A percentile compares a stretch with the other conserved stretches of the same genome.
These are phyloP conservation scores for Butyriboletus appendiculatus DNA, from an alignment of 1,284 basidiomycete species.

Conservation along the genomic window DNA sequence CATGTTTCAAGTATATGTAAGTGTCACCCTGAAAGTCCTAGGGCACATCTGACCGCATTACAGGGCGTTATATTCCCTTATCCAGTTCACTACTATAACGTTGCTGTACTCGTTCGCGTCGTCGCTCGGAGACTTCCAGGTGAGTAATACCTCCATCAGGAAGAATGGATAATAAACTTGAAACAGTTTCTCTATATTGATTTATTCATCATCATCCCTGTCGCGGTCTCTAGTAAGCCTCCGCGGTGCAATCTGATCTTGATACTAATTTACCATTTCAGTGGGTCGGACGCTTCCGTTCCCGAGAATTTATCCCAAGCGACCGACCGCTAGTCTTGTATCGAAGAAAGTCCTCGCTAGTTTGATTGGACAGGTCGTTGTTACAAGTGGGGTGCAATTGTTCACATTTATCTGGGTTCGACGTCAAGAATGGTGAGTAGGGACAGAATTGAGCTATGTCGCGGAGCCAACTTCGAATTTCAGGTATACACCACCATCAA, in stretches of 20 bases:
- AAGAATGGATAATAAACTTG: slow-evolving; percentile 8
- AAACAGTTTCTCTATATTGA: slow-evolving; percentile 94
- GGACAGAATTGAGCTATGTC: not conserved
- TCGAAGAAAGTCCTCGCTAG: slow-evolving; percentile 95
- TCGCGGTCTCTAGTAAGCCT: slow-evolving; percentile 88
- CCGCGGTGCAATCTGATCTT: not conserved
- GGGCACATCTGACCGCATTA: slow-evolving; percentile 10
- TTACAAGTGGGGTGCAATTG: slow-evolving; percentile 84
- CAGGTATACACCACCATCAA: slow-evolving; percentile 65
- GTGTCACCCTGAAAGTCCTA: slow-evolving; percentile 31
- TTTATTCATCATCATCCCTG: slow-evolving; percentile 95
- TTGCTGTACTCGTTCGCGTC: slow-evolving; percentile 96
- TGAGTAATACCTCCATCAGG: slow-evolving; percentile 34
- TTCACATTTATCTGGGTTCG: slow-evolving; percentile 92
- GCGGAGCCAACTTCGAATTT: slow-evolving; percentile 1
- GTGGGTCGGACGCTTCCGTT: slow-evolving; percentile 96
- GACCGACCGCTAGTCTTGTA: slow-evolving; percentile 95
- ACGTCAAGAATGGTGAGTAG: slow-evolving; percentile 72
- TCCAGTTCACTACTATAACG: slow-evolving; percentile 89
- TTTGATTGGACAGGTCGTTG: slow-evolving; percentile 90
- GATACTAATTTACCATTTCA: slow-evolving; percentile 35
- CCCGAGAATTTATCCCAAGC: slow-evolving; percentile 83
- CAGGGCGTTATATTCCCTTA: slow-evolving; percentile 89
- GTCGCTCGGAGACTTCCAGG: slow-evolving; percentile 96
- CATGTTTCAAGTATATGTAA: slow-evolving; percentile 99